Evolutionary conservation across 768 basidiomycete genomes (phyloP).

Genomic region (Hebeloma cylindrosporum): DNA sequence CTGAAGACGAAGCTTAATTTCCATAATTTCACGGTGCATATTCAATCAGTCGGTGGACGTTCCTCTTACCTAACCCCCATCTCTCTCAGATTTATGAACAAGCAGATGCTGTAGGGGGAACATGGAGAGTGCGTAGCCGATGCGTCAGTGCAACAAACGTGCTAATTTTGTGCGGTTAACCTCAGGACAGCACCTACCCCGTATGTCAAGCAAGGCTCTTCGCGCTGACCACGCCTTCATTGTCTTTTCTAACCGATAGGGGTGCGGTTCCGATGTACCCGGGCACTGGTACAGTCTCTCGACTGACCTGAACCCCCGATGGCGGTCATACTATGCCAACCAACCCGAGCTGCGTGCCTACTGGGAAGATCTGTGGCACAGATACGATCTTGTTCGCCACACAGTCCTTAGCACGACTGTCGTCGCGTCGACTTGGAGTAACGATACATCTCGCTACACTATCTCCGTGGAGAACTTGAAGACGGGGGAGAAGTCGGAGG

Average conservation of each 20-base stretch:
- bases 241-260: constrained; percentile 27
- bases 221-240: neutral
- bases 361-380: constrained; percentile 47
- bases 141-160: too few species aligned
- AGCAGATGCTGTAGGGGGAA: constrained; percentile 48
- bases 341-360: constrained; percentile 55
- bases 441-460: constrained; percentile 39
- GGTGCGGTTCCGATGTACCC: constrained; percentile 57
- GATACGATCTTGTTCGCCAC: constrained; percentile 40
- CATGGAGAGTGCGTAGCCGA: constrained; percentile 49
- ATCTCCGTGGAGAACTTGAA: constrained; percentile 36
- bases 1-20: constrained; percentile 44
- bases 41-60: neutral
- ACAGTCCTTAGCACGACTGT: constrained; percentile 45
- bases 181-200: constrained; percentile 56
- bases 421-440: constrained; percentile 45
- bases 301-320: constrained; percentile 51
- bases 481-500: constrained; percentile 34
- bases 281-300: constrained; percentile 58
- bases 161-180: neutral
- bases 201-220: constrained; percentile 26
- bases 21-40: constrained; percentile 48
- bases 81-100: constrained; percentile 49
- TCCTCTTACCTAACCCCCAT: neutral
- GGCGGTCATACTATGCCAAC: constrained; percentile 44